Base-by-base conservation (phyloP, 768 basidiomycete genomes). In the Boletus insuetus region DNA sequence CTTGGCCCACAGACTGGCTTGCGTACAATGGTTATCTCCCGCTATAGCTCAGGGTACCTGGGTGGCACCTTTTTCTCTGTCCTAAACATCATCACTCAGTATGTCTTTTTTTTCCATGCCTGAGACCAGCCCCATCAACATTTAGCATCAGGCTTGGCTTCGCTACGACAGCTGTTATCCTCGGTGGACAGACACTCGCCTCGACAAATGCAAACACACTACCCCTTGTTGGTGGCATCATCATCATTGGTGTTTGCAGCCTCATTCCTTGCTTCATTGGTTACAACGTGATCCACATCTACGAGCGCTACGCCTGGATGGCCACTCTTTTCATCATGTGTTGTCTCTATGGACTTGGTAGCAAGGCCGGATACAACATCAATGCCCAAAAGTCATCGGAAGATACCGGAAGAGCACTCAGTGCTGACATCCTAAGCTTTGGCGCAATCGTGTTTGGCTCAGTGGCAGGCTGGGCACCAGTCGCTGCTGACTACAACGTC, bases 241-340 rank as follows among this genome's bases (percentile, higher is more conserved):
- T 80, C 49, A 75, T 84, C 39, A 71, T 80, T 26, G 71, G 70
- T 12, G 46, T 80, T 8, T 73, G 71, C 55, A 73, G 69, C 46
- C 59, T 80, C 32, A 62, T 79, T 19, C 78, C 78, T 17, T 79
- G 79, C 56, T 77, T 80, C 50, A 61, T 80, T 9, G 79, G 79
- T 4, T 79, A 80, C 55, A 58, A 79, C 53, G 61, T 76, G 58
- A 70, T 81, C 17, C 79, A 80, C 54, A 55, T 70, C 52, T 83
- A 77, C 61, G 82, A 83, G 55, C 75, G 81, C 14, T 84, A 81
- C 55, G 79, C 81, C 3, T 84, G 83, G 83, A 75, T 80, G 6
- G 61, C 75, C 26, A 69, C 69, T 14, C 65, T 75, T 41, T 66
- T 79, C 61, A 73, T 82, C 62, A 77, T 81, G 74, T 72, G 77